Percentiles rank a stretch among this genome's conserved stretches.
phyloP scores from a whole-genome alignment of 768 basidiomycete species.

The Pulveroboletus sp. region DNA sequence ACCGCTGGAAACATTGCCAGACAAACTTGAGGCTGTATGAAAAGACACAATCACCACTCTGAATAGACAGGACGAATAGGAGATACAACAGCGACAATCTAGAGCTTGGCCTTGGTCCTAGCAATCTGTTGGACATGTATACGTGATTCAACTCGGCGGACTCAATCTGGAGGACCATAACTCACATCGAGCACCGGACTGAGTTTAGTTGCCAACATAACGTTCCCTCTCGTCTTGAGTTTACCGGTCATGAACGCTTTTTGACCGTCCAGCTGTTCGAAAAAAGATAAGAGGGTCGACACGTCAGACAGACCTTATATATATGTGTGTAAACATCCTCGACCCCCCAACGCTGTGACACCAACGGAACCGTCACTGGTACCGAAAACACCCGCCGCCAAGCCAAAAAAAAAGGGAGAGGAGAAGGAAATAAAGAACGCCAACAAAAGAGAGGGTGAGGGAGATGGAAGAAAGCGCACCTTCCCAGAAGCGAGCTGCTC shows the following conservation, averaged over 20 bases:
- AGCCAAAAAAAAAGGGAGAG: too few species aligned
- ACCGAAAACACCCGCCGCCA: not conserved
- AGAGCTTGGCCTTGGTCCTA: conserved; percentile 41
- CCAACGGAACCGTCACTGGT: not conserved
- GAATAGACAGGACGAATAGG: not conserved
- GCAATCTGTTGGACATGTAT: conserved; percentile 21
- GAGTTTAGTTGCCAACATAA: conserved; percentile 93
- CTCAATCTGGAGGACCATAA: not conserved
- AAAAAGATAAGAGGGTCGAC: not conserved
- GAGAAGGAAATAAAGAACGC: not conserved
- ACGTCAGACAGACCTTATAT: not conserved
- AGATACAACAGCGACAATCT: conserved; percentile 5
- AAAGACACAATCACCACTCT: conserved; percentile 17
- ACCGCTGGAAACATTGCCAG: not conserved
- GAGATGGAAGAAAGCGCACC: conserved; percentile 34
- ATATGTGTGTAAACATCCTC: not conserved
- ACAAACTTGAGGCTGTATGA: conserved; percentile 10
- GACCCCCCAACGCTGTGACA: not conserved
- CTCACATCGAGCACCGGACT: conserved; percentile 76
- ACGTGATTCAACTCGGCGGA: not conserved
- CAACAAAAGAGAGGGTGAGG: not conserved
- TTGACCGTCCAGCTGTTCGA: conserved; percentile 71
- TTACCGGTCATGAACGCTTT: conserved; percentile 96
- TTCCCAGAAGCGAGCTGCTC: conserved; percentile 67
- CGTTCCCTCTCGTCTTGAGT: conserved; percentile 87